Evolutionary conservation across 306 rosid species (phyloP), one percentile per base, ranked within the genome.

Genomic region (Rosa multiflora): DNA sequence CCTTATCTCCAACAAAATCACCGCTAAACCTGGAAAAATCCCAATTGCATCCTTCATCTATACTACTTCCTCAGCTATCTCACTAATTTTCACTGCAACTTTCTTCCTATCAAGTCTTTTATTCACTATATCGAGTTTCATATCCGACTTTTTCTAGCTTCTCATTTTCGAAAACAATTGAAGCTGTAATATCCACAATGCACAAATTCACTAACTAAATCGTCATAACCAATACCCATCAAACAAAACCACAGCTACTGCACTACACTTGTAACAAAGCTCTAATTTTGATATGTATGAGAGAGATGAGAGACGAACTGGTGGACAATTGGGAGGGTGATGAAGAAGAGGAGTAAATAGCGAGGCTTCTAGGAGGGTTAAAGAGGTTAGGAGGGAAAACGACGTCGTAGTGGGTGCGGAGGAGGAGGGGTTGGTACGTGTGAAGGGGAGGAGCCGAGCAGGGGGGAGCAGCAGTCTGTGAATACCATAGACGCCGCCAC

Each of bases 1-100:
- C 26, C 26, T 23, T 23, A 23, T 23, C 26, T 23, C 26, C 26
- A 23, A 23, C 26, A 23, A 23, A 23, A 23, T 23, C 26, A 23
- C 26, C 26, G 26, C 26, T 23, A 23, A 23, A 23, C 26, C 26
- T 23, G 26, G 97, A 87, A 79, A 74, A 76, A 89, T 81, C 46
- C 94, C 92, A 26, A 75, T 87, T n/a, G 88, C 90, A 51, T 88
- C 91, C 88, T 81, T 89, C 96, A 93, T 88, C 82, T 87, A 85
- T 6, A 87, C 79, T 59, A 89, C 92, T 85, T 93, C 92, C 5
- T 72, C 84, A 20, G 82, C 64, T 82, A 91, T 89, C 86, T 91
- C 94, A 72, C 89, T 83, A 56, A 93, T 87, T 79, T 88, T 83
- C 87, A 86, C 92, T 37, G 98, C 94, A 74, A 87, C 86, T 14